Percentiles rank a stretch among this genome's conserved stretches.
Conservation (phyloP, 441 rosid species). For the Hura crepitans region DNA sequence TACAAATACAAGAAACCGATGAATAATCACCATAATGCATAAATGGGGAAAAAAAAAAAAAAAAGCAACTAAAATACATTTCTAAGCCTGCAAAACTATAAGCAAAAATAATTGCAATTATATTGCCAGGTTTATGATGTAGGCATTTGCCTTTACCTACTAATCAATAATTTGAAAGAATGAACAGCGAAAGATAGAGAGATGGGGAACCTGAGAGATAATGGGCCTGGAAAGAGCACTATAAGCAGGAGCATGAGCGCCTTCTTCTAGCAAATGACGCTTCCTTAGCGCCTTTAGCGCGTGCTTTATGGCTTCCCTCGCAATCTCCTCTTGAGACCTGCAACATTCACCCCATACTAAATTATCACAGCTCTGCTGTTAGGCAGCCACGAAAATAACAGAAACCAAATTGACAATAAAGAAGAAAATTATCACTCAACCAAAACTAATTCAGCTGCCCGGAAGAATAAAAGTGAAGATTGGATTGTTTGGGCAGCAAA, state of each 20-base stretch:
- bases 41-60: not conserved
- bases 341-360: not conserved
- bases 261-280: slow-evolving; percentile 89
- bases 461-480: not conserved
- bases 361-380: not conserved
- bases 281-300: slow-evolving; percentile 74
- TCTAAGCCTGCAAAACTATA: not conserved
- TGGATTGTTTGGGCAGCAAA: not conserved
- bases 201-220: slow-evolving; percentile 55
- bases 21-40: not conserved
- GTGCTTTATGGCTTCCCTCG: slow-evolving; percentile 65
- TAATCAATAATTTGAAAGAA: not conserved
- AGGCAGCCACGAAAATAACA: slow-evolving; percentile 1
- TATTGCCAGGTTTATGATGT: no score
- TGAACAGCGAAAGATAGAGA: not conserved
- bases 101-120: not conserved
- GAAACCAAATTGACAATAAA: not conserved
- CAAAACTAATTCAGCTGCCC: not conserved
- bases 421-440: not conserved
- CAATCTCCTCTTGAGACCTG: slow-evolving; percentile 62
- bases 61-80: not conserved
- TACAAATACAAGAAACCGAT: not conserved
- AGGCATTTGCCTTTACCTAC: not conserved
- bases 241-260: slow-evolving; percentile 80
- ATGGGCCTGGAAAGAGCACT: slow-evolving; percentile 79